Evolutionary conservation across 1,284 basidiomycete species (phyloP), one percentile per base, ranked within the genome.

Genomic region (Takashimella tepidaria): DNA sequence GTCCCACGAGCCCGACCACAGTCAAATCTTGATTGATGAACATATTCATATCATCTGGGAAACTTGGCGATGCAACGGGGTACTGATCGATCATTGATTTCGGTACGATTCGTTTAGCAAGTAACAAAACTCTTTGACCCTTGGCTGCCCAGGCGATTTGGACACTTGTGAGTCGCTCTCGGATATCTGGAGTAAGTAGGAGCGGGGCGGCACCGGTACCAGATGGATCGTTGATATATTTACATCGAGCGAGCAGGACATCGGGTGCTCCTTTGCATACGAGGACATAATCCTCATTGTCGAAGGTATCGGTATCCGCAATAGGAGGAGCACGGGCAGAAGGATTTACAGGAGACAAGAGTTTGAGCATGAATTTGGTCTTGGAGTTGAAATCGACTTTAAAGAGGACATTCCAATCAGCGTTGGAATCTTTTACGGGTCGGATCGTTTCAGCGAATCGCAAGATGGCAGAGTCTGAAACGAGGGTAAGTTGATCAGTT

Each of bases 301-400:
- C 50, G 45, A 66, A 69, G 2, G 41, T 13, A 47, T 58, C 66
- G 60, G 46, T 49, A 8, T 5, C 43, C 40, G 24, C 47, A 21
- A 55, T 26, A 3, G 53, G 51, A 1, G 48, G 22, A 13, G 25
- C 23, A 5, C 24, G 12, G 2, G 43, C 23, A 6, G 42, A 19
- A 1, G n/a, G 20, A 2, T 27, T 24, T 47, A 46, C 48, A 44
- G 54, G 55, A 51, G 55, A 37, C 6, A 66, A 27, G 19, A 75
- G 64, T 56, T 78, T 80, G 51, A 83, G 77, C 80, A 85, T 84
- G 78, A 81, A 85, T 68, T 85, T 86, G 65, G 84, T 84, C 68
- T 80, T 80, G 13, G 83, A 84, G 69, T 82, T 84, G 76, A 85
- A 86, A 5, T 80, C 79, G 47, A 72, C 62, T 47, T 74, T 75